Evolutionary conservation across 1,284 basidiomycete genomes (phyloP).

Genomic region (Cryptococcus sp.): DNA sequence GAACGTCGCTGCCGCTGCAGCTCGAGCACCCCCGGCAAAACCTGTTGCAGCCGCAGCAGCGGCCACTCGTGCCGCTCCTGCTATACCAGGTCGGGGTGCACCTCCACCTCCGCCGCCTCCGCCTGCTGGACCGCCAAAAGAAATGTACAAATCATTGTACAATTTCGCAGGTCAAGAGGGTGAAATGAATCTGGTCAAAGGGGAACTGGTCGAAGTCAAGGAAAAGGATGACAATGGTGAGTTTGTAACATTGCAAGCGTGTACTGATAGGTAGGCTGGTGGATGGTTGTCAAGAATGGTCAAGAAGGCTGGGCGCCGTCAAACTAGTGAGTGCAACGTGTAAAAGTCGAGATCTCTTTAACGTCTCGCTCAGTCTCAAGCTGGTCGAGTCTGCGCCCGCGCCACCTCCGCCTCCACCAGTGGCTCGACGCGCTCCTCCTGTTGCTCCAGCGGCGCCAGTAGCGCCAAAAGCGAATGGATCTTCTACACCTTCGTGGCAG

Average conservation of each 20-base stretch:
- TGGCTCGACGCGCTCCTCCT: slow-evolving; percentile 56
- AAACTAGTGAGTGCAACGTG: slow-evolving; percentile 63
- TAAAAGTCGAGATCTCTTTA: neutral
- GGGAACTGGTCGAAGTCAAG: slow-evolving; percentile 86
- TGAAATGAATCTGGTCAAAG: slow-evolving; percentile 86
- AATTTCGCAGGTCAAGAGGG: slow-evolving; percentile 87
- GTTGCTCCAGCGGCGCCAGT: slow-evolving; percentile 57
- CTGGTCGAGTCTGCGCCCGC: slow-evolving; percentile 56
- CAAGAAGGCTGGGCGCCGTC: slow-evolving; percentile 93
- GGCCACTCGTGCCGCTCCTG: slow-evolving; percentile 51
- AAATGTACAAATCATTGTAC: slow-evolving; percentile 82
- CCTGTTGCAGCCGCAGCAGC: slow-evolving; percentile 30
- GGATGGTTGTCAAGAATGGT: slow-evolving; percentile 85
- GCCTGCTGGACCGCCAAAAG: slow-evolving; percentile 64
- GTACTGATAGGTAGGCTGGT: slow-evolving; percentile 65
- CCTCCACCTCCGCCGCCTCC: slow-evolving; percentile 62
- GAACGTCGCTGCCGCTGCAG: slow-evolving; percentile 30
- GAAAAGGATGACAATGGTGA: slow-evolving; percentile 87
- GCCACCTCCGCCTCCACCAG: slow-evolving; percentile 65
- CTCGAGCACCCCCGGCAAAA: slow-evolving; percentile 17
- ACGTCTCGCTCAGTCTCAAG: slow-evolving; percentile 7
- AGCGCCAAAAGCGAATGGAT: slow-evolving; percentile 38
- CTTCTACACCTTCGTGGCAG: slow-evolving; percentile 19
- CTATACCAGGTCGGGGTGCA: slow-evolving; percentile 29
- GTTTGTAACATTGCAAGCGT: slow-evolving; percentile 18